Percentiles rank a stretch among this genome's conserved stretches.
These are phyloP conservation scores for Pichia kluyveri DNA, from an alignment of 805 yeast genomes.

Conservation along the genomic window DNA sequence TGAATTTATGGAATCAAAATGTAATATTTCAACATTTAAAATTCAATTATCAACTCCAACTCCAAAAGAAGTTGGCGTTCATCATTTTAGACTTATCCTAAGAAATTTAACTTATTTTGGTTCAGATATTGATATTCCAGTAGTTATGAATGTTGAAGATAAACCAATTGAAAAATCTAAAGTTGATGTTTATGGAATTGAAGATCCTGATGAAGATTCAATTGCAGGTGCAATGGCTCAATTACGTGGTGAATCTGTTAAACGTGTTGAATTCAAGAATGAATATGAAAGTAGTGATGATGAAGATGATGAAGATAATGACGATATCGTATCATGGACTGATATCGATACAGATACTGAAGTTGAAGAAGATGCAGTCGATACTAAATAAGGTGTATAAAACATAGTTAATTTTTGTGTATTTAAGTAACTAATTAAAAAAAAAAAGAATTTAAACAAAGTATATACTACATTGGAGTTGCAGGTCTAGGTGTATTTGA, in stretches of 20 bases:
- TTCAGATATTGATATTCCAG: conserved; percentile 63
- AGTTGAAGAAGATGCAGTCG: conserved; percentile 35
- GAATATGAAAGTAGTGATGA: conserved; percentile 25
- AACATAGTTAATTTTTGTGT: too few relatives aligned
- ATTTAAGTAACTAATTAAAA: too few relatives aligned
- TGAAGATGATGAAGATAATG: conserved; percentile 17
- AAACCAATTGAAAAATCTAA: conserved; percentile 38
- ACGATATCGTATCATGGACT: conserved; percentile 25
- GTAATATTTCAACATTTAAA: conserved; percentile 62
- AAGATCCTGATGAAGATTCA: conserved; percentile 67
- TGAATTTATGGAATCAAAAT: conserved; percentile 36
- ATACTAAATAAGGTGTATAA: neutral
- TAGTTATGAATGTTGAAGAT: conserved; percentile 60
- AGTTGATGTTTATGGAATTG: conserved; percentile 44
- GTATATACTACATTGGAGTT: conserved; percentile 3
- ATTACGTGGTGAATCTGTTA: conserved; percentile 52
- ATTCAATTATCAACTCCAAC: conserved; percentile 67
- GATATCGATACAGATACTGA: conserved; percentile 61
- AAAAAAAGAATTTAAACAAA: too few relatives aligned
- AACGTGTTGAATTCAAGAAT: conserved; percentile 31
- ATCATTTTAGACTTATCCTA: conserved; percentile 60
- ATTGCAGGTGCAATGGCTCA: conserved; percentile 69
- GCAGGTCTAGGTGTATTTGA: conserved; percentile 5
- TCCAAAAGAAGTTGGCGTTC: conserved; percentile 61
- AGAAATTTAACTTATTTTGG: conserved; percentile 77